Base-by-base conservation (phyloP, 2,329 filamentous ascomycete genomes). In the Trichophyton simii region DNA sequence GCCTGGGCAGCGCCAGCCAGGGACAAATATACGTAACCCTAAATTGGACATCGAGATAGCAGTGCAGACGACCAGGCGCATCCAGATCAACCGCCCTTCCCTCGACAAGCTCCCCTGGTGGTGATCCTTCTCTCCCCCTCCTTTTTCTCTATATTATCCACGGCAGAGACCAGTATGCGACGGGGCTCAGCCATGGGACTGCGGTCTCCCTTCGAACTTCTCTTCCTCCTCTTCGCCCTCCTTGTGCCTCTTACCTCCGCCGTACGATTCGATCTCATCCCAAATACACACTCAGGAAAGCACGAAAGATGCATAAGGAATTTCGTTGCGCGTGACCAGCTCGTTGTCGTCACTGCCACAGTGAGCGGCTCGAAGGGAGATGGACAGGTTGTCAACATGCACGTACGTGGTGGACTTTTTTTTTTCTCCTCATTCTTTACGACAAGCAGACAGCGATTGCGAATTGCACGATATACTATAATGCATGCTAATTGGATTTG, bases 341-440 rank as follows among this genome's bases (percentile, higher is more conserved):
- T 99, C 66, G 94, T 99, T 48, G 92, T 97, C 38, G 92, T 99
- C 60, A 97, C 92, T 62, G 89, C 91, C 61, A 96, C 85, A 63
- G 82, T 96, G 61, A 84, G 87, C 72, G 94, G 94, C n/a, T 78
- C 78, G 67, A 89, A 87, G 77, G 92, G 91, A 62, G 94, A 99
- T 79, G 94, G 94, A 60, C 91, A 95, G 84, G 78, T 83, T 68
- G 84, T 97, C 66, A 95, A 97, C 75, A 94, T 99, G 82, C 87
- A 95, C 77, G 92, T 96, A 80, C 66, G 83, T 82, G 13, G 31
- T 6, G 11, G 15, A 42, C 34, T 25, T 42, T 9, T 15, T 22
- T 15, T 9, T 15, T 22, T 15, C 28, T 34, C 6, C 13, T 11
- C 13, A 2, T 41, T 58, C 41, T 41, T 9, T 9, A 20, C 15